Evolutionary conservation across 2,329 filamentous ascomycete species (phyloP).

Genomic region (Colletotrichum endophyticum): DNA sequence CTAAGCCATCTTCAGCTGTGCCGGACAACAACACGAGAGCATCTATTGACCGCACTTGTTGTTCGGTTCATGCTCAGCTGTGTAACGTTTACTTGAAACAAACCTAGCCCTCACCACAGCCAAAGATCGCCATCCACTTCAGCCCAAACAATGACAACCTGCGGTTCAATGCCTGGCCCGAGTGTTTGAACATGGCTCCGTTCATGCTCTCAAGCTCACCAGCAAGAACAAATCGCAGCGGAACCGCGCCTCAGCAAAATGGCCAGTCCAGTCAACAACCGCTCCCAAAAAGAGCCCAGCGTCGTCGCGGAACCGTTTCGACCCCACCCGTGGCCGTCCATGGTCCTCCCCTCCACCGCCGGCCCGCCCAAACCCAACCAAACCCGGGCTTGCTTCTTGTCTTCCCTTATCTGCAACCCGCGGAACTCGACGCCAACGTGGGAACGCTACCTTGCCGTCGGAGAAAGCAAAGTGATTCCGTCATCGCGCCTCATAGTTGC

Average conservation of each 20-base stretch:
- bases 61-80: neutral
- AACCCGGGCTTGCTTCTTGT: neutral
- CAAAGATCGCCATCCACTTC: neutral
- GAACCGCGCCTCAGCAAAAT: neutral
- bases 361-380: neutral
- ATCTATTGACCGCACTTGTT: neutral
- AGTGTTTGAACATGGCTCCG: neutral
- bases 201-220: neutral
- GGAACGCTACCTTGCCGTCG: neutral
- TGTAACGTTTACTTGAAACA: slow-evolving; percentile 18
- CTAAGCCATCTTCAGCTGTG: neutral
- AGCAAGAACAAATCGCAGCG: neutral
- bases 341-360: neutral
- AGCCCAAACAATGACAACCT: neutral
- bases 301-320: slow-evolving; percentile 18
- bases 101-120: neutral
- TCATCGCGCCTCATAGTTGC: neutral
- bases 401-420: neutral
- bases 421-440: neutral
- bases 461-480: neutral
- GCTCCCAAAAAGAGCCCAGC: neutral
- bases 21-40: neutral
- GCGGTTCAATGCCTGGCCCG: neutral
- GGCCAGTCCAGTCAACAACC: neutral
- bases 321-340: slow-evolving; percentile 1